A percentile compares a stretch with the other conserved stretches of the same genome.
These are phyloP conservation scores for Quercus aquifolioides DNA, from an alignment of 306 rosid genomes.

Conservation along the genomic window DNA sequence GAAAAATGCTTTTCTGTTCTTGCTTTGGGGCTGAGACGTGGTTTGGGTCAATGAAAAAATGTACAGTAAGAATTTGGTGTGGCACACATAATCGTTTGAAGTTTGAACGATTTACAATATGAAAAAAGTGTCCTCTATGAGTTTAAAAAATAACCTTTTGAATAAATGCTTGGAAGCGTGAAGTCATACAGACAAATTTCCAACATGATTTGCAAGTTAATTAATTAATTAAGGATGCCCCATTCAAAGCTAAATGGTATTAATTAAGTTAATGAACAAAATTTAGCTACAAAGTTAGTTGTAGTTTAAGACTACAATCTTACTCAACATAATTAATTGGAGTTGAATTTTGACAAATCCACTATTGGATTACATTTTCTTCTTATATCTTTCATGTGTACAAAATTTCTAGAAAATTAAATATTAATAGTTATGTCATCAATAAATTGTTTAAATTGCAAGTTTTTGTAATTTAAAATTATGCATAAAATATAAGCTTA, in stretches of 20 bases:
- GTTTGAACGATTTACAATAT: neutral
- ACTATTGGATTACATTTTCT: no score
- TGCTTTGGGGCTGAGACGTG: neutral
- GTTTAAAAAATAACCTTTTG: neutral
- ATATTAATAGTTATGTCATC: no score
- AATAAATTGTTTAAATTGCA: no score
- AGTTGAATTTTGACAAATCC: no score
- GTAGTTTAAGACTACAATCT: no score
- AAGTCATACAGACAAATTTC: neutral
- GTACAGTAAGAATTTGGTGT: neutral
- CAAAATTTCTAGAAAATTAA: no score
- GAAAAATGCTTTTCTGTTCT: neutral
- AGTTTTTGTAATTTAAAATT: no score
- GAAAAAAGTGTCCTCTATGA: neutral
- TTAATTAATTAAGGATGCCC: neutral
- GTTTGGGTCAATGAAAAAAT: neutral
- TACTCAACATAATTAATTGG: no score
- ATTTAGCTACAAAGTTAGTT: no score
- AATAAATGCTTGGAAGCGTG: neutral
- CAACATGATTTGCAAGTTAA: slow-evolving; percentile 5
- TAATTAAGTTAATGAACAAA: neutral
- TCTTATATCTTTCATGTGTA: no score
- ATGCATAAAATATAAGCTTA: no score
- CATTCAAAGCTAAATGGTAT: neutral
- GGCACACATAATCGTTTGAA: neutral